A percentile compares a stretch with the other conserved stretches of the same genome.
These are phyloP conservation scores for Ascochyta viciae-villosae DNA, from an alignment of 2,329 filamentous ascomycete genomes.

Conservation along the genomic window DNA sequence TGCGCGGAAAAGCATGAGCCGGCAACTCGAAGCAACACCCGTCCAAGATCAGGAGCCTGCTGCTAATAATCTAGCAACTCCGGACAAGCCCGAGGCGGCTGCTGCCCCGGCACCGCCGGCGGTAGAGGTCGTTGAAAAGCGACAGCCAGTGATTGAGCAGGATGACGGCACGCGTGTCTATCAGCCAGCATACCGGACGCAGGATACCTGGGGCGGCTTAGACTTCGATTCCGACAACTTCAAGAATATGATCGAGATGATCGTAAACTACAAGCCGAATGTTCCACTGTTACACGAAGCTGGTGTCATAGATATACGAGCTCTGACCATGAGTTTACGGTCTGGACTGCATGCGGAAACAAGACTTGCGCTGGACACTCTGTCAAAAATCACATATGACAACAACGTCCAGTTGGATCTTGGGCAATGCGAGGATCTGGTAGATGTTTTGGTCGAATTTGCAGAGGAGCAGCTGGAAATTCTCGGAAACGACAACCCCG, in stretches of 20 bases:
- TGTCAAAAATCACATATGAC: slow-evolving; percentile 71
- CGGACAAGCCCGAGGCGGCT: slow-evolving; percentile 36
- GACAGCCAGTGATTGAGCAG: slow-evolving; percentile 36
- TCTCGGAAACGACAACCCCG: slow-evolving; percentile 82
- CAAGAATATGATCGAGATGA: slow-evolving; percentile 73
- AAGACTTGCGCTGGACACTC: slow-evolving; percentile 84
- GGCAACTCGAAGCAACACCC: slow-evolving; percentile 48
- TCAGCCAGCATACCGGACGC: slow-evolving; percentile 36
- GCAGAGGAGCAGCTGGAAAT: slow-evolving; percentile 87
- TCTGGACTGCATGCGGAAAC: slow-evolving; percentile 90
- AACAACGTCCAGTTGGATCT: slow-evolving; percentile 43
- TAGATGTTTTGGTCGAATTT: slow-evolving; percentile 88
- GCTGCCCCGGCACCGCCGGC: slow-evolving; percentile 27
- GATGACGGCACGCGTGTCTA: slow-evolving; percentile 40
- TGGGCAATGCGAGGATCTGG: slow-evolving; percentile 71
- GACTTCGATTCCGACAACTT: slow-evolving; percentile 63
- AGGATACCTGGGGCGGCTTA: slow-evolving; percentile 43
- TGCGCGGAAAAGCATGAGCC: slow-evolving; percentile 47
- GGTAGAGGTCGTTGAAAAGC: slow-evolving; percentile 28
- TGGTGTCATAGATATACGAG: slow-evolving; percentile 87
- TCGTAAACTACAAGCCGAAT: slow-evolving; percentile 74
- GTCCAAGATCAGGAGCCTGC: slow-evolving; percentile 38
- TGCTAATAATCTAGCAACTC: slow-evolving; percentile 37
- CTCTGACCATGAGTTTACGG: slow-evolving; percentile 86
- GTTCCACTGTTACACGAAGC: slow-evolving; percentile 78